Evolutionary conservation across 2,329 filamentous ascomycete genomes (phyloP), one percentile per base, ranked within the genome.

Genomic region (Paraphaeosphaeria minitans): DNA sequence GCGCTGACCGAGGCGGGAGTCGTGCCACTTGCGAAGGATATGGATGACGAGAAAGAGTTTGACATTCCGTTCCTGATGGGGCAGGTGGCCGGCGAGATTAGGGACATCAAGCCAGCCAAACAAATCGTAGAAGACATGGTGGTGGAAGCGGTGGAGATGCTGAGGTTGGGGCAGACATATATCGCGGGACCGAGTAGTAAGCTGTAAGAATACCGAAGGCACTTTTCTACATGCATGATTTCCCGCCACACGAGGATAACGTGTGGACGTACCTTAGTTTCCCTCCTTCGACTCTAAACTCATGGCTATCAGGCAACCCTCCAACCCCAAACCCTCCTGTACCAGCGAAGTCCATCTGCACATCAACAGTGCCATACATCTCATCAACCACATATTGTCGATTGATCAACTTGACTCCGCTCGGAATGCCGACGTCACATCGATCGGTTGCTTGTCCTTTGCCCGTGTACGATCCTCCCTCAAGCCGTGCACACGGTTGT

Each of bases 61-160:
- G 94, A 97, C 71, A 81, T 90, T 56, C 94, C 94, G 13, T 93
- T 94, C 77, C 75, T 97, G 71, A 97, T 97, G 94, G 94, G 94
- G 1, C 92, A 97, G 80, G 93, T 97, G 9, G 91, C 92, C 0
- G 93, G 90, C 1, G 84, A 88, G 1, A 91, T 97, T 57, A 77
- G 80, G 35, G 87, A 89, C 65, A 86, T 97, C 59, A 87, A 95
- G 81, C 92, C 93, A 0, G 94, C 94, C 0, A 85, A 81, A 48
- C 84, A 89, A 64, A 97, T 98, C 79, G 88, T 98, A n/a, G 85
- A 88, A 60, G 92, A 96, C 66, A 97, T 98, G 92, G 91, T 97
- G 10, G 49, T 61, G 47, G 75, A 76, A 58, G 75, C 75, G 31
- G 70, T 78, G 42, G 73, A 76, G 16, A 77, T 76, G 72, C 60